Base-by-base conservation (phyloP, 768 basidiomycete genomes). In the Boletus vinaceobasis region DNA sequence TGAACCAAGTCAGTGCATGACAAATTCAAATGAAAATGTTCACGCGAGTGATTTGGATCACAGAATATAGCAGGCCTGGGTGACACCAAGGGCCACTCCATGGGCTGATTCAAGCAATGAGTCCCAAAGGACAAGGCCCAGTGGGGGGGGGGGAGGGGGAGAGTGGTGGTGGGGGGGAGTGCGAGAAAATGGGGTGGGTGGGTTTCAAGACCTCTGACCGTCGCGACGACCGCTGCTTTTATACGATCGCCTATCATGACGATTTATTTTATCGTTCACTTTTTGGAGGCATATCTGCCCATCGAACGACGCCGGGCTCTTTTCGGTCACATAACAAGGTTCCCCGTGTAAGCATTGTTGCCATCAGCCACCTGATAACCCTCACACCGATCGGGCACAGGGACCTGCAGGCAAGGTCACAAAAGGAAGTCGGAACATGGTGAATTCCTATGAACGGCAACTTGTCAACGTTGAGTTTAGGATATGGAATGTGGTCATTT, bases 1-100 rank as follows among this genome's bases (percentile, higher is more conserved):
- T 82, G 81, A 82, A 81, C 79, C 80, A 71, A 78, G 65, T 64
- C 67, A 68, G 32, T 46, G 62, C 63, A 29, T 63, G 61, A 60
- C 68, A 63, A 59, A 60, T 73, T 73, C 72, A 58, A 74, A 2
- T 58, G 70, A 72, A 71, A 56, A 55, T 62, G 67, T 65, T 55
- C 59, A 60, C 48, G 59, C 60, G 50, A 42, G 48, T 62, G 64
- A 62, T 60, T 76, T 67, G 76, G 76, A 65, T 74, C 75, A 72
- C 69, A 72, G 72, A 67, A 72, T 43, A 73, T 55, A 73, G 61
- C 36, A 65, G 50, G 38, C 2, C 1, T 51, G 59, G 68, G 71
- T 69, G 73, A 70, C 68, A 59, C 67, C 61, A 71, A 59, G 50
- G 45, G 49, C 66, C 61, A 64, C 48, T 56, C 42, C 48, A 48